Conservation (phyloP, 805 yeast species). For the Spathaspora boniae region DNA sequence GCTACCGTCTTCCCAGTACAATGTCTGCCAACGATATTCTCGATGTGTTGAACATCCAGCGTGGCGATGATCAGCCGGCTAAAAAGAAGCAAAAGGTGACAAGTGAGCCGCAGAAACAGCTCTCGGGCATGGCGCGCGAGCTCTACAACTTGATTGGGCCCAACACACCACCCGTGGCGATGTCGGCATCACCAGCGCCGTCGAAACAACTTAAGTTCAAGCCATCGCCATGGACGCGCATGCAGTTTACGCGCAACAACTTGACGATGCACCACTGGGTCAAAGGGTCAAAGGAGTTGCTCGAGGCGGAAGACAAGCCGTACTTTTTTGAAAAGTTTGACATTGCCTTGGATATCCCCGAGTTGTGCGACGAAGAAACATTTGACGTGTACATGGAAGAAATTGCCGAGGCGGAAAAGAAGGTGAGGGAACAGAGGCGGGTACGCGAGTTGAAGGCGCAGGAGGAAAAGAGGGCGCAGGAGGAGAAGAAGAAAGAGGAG, state of each 20-base stretch:
- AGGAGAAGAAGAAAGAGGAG: constrained; percentile 6
- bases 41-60: constrained; percentile 70
- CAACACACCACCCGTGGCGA: constrained; percentile 75
- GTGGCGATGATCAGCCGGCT: constrained; percentile 40
- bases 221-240: constrained; percentile 81
- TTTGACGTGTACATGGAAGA: constrained; percentile 51
- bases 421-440: constrained; percentile 14
- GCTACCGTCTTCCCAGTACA: no score
- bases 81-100: constrained; percentile 38
- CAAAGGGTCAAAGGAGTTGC: constrained; percentile 57
- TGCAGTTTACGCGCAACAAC: constrained; percentile 51
- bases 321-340: constrained; percentile 76
- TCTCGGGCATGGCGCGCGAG: constrained; percentile 83
- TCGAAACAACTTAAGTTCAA: constrained; percentile 54
- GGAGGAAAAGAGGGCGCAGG: constrained; percentile 12
- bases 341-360: constrained; percentile 65
- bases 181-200: constrained; percentile 28
- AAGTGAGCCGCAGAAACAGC: constrained; percentile 22
- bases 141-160: constrained; percentile 85
- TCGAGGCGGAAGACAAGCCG: constrained; percentile 32
- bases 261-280: constrained; percentile 76
- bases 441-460: constrained; percentile 14
- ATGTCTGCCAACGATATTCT: constrained; percentile 56
- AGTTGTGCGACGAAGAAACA: constrained; percentile 56
- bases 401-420: constrained; percentile 24